These are phyloP conservation scores for Pholiota microspora DNA, from an alignment of 768 basidiomycete genomes.

Conservation along the genomic window DNA sequence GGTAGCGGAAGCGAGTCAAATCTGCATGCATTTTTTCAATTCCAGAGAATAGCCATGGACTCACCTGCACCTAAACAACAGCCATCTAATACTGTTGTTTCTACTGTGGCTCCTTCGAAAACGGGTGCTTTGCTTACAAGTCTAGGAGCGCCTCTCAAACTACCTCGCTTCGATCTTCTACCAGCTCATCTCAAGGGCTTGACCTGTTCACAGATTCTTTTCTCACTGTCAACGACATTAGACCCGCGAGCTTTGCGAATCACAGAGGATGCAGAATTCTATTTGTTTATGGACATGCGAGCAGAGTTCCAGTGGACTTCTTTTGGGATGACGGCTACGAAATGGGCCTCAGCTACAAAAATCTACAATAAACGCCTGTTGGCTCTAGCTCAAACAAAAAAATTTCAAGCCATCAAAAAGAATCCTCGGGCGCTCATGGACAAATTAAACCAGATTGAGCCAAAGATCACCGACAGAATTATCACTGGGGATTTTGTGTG, in stretches of 20 bases:
- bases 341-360: conserved; percentile 5
- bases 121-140: too few species aligned
- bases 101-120: too few species aligned
- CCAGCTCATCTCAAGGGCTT: too few species aligned
- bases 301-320: conserved; percentile 5
- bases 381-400: background rate
- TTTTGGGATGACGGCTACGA: conserved; percentile 5
- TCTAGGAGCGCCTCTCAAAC: too few species aligned
- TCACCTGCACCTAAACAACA: too few species aligned
- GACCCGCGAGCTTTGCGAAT: conserved; percentile 3
- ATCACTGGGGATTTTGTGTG: background rate
- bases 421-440: conserved; percentile 8
- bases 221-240: background rate
- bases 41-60: too few species aligned
- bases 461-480: background rate
- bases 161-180: too few species aligned
- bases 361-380: background rate
- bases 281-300: conserved; percentile 11
- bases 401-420: background rate
- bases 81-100: too few species aligned
- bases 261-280: conserved; percentile 5
- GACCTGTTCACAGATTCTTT: conserved; percentile 7
- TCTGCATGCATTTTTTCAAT: too few species aligned
- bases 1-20: too few species aligned
- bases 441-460: conserved; percentile 7